phyloP scores from a whole-genome alignment of 2,329 filamentous ascomycete genomes.

The Aspergillus sp. region DNA sequence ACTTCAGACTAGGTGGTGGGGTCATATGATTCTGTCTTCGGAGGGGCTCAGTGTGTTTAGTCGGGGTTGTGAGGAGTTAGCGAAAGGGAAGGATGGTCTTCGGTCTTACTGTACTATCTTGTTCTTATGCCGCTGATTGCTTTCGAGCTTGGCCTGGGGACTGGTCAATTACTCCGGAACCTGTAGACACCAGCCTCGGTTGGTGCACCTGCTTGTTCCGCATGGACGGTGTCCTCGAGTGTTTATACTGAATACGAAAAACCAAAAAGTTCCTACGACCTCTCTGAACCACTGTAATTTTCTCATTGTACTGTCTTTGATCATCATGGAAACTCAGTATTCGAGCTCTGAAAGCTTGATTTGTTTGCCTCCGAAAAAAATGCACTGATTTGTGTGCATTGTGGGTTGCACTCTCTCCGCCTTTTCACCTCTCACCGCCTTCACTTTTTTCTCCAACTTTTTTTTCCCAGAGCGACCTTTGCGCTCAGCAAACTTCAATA shows the following conservation, averaged over 20 bases:
- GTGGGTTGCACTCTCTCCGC: constrained; percentile 21
- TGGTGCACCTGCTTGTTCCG: constrained; percentile 22
- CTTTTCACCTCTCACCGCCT: constrained; percentile 33
- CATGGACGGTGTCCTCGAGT: constrained; percentile 43
- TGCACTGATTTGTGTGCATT: not conserved
- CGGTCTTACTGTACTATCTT: constrained; percentile 22
- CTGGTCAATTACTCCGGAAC: constrained; percentile 42
- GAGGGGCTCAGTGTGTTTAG: constrained; percentile 39
- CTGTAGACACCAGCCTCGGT: constrained; percentile 24
- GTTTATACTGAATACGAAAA: constrained; percentile 40
- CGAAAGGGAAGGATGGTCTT: constrained; percentile 19
- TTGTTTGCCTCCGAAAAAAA: not conserved
- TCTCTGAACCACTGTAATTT: not conserved
- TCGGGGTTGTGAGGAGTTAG: constrained; percentile 38
- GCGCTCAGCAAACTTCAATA: not conserved
- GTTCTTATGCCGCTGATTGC: constrained; percentile 22
- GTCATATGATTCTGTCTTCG: constrained; percentile 26
- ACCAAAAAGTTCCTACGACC: constrained; percentile 31
- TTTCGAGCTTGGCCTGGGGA: constrained; percentile 31
- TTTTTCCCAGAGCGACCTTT: constrained; percentile 9
- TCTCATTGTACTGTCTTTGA: not conserved
- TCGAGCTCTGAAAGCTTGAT: no score
- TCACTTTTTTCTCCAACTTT: constrained; percentile 27
- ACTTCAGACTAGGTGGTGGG: constrained; percentile 28
- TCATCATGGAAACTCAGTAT: no score